phyloP scores from a whole-genome alignment of 371 early-diverging fungal genomes.

The Catenaria anguillulae region DNA sequence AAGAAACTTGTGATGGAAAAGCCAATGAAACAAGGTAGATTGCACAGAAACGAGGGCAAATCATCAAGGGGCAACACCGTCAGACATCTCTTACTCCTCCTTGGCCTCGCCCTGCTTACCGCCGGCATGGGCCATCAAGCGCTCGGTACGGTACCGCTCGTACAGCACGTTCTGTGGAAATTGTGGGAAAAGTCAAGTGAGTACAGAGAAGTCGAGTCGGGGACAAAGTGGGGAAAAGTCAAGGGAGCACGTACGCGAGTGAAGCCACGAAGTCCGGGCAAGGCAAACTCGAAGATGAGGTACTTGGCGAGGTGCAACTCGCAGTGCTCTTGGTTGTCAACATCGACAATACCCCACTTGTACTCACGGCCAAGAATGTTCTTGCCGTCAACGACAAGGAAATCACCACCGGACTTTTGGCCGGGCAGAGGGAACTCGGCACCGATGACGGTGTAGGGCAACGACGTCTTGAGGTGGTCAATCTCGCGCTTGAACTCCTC shows the following conservation, averaged over 20 bases:
- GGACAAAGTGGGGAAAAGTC: no score
- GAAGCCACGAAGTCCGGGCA: not conserved
- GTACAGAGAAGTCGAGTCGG: no score
- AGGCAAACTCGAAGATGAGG: not conserved
- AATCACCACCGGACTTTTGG: constrained; percentile 4
- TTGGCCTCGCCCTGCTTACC: not conserved
- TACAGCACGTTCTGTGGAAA: not conserved
- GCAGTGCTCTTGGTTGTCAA: constrained; percentile 9
- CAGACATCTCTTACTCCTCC: constrained; percentile 2
- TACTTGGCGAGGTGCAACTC: constrained; percentile 7
- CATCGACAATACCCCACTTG: constrained; percentile 9
- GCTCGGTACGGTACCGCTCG: constrained; percentile 6
- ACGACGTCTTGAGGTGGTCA: not conserved
- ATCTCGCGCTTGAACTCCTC: not conserved
- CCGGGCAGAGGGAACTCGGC: constrained; percentile 5
- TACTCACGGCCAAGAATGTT: constrained; percentile 10
- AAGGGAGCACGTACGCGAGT: no score
- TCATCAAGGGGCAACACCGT: no score
- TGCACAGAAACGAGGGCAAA: no score
- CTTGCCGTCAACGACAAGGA: constrained; percentile 9
- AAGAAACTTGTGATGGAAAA: no score
- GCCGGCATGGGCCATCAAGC: constrained; percentile 4
- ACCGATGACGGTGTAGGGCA: constrained; percentile 9
- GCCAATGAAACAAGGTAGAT: no score
- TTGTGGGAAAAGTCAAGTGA: no score